Evolutionary conservation across 305 asterid species (phyloP), one percentile per base, ranked within the genome.

Genomic region (Fraxinus sp.): DNA sequence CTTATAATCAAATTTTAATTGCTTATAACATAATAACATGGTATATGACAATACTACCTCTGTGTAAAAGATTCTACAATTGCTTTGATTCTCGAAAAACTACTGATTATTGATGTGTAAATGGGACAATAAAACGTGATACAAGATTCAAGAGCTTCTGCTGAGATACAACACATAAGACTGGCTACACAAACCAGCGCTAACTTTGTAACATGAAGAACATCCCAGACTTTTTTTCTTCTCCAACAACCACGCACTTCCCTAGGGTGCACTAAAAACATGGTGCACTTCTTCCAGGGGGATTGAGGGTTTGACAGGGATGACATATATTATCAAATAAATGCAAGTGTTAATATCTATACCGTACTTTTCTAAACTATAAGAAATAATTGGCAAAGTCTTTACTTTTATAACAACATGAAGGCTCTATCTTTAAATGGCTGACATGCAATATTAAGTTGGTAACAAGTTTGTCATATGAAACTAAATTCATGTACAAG

Each of bases 1-100:
- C 74, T 70, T 14, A 64, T 57, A 79, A 16, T 49, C 79, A 82
- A 73, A 70, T 6, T 76, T 57, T 44, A 77, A 82, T 74, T 59
- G 81, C 77, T 46, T 55, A 20, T 44, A 22, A 62, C 57, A 64
- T 76, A 68, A 82, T 68, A 33, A 22, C 77, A 77, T 10, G 70
- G 62, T 57, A 57, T 57, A 9, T 36, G 66, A 77, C 33, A 26
- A 81, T 64, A 22, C 77, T 68, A 75, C 77, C 35, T 26, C 32
- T 7, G 1, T 28, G n/a, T 4, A 1, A 66, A 66, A 70, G 22
- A 70, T 32, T 30, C 22, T 14, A 28, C 76, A 70, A 70, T 32
- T 32, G 35, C 76, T 14, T 32, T 32, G 41, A 70, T 16, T 32
- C 44, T 68, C n/a, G 8, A 1, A 70, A 28, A 70, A 70, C 41